A percentile compares a stretch with the other conserved stretches of the same genome.
Evolutionary conservation across 352 stramenopile species (phyloP).

Genomic region (Hyaloperonospora brassicae): DNA sequence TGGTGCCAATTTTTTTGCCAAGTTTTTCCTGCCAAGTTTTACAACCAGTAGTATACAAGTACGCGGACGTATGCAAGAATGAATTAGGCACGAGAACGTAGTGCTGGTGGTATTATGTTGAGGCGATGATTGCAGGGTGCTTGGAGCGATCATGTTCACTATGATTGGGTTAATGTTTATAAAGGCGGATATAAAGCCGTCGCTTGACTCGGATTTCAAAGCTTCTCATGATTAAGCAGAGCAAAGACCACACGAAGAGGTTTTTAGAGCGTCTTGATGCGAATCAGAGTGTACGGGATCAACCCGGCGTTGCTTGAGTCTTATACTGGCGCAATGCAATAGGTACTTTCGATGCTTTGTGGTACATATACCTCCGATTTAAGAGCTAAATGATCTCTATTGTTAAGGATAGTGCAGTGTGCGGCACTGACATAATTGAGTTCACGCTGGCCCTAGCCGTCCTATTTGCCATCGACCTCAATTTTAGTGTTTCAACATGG

Average conservation of each 20-base stretch:
- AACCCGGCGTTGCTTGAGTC: conserved; percentile 79
- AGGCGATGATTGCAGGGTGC: conserved; percentile 34
- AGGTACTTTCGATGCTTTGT: too few species aligned
- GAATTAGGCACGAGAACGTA: not conserved
- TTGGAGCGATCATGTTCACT: too few species aligned
- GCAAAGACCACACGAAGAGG: conserved; percentile 45
- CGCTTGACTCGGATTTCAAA: conserved; percentile 59
- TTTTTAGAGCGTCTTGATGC: conserved; percentile 76
- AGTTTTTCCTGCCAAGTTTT: too few species aligned
- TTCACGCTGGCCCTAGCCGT: too few species aligned
- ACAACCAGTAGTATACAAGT: conserved; percentile 81
- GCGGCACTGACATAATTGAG: too few species aligned
- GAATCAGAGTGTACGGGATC: conserved; percentile 82
- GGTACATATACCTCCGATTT: too few species aligned
- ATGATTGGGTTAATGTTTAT: too few species aligned
- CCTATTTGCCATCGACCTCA: too few species aligned
- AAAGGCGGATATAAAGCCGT: too few species aligned
- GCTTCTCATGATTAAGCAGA: conserved; percentile 42
- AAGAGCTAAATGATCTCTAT: too few species aligned
- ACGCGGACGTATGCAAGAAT: conserved; percentile 15
- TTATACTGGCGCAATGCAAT: conserved; percentile 81
- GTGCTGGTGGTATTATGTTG: conserved; percentile 1
- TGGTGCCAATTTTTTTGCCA: conserved; percentile 76
- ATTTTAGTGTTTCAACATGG: too few species aligned
- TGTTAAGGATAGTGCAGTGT: conserved; percentile 40